A percentile compares a stretch with the other conserved stretches of the same genome.
These are phyloP conservation scores for Trametes versicolor DNA, from an alignment of 1,284 basidiomycete species.

Conservation along the genomic window DNA sequence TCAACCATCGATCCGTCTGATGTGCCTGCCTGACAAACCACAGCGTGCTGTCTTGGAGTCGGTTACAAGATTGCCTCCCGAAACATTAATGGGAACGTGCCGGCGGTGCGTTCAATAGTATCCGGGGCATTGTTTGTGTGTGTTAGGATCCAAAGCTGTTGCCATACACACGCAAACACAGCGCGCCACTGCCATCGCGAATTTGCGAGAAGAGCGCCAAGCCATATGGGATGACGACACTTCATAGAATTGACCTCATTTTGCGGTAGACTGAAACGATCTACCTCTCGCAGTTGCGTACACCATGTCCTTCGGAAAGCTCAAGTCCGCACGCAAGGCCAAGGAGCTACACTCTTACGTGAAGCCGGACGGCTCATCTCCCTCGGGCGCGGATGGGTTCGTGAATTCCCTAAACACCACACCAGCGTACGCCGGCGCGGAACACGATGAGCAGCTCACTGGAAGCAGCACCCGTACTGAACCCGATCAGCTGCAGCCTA, in stretches of 20 bases:
- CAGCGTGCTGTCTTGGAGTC: too few species aligned
- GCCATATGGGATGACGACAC: too few species aligned
- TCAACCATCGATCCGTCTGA: conserved; percentile 3
- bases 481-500: not conserved
- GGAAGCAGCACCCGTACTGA: too few species aligned
- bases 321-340: conserved; percentile 39
- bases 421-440: not conserved
- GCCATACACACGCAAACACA: conserved; percentile 31
- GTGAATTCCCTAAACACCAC: not conserved
- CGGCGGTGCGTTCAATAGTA: not conserved
- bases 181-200: conserved; percentile 28
- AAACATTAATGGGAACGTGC: too few species aligned
- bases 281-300: not conserved
- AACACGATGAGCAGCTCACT: too few species aligned
- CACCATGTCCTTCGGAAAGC: conserved; percentile 47
- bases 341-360: conserved; percentile 44
- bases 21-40: not conserved
- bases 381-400: not conserved
- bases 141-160: conserved; percentile 31
- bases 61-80: too few species aligned
- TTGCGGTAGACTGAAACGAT: not conserved
- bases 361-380: conserved; percentile 15
- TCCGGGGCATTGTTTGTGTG: conserved; percentile 17
- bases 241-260: too few species aligned
- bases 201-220: not conserved